Percentiles rank a stretch among this genome's conserved stretches.
Conservation (phyloP, 2,329 filamentous ascomycete species). For the Phyllosticta citribraziliensis region DNA sequence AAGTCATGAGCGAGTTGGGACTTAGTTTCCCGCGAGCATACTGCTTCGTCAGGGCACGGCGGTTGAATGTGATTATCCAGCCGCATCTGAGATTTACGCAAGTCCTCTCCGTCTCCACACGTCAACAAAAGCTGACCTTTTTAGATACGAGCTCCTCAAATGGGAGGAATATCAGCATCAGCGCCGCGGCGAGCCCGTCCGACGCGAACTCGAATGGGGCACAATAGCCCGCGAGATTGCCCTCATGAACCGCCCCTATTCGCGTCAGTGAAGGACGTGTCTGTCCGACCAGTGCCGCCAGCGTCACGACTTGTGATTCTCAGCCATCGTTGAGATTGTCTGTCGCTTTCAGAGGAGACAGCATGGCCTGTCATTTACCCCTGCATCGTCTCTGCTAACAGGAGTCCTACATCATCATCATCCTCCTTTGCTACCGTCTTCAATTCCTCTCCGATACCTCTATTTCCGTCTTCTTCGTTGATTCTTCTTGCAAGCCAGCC, state of each 20-base stretch:
- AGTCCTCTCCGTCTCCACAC: conserved; percentile 14
- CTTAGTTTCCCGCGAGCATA: conserved; percentile 88
- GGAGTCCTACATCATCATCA: background rate
- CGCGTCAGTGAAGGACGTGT: conserved; percentile 33
- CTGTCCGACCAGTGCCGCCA: background rate
- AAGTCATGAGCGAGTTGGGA: conserved; percentile 76
- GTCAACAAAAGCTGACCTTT: background rate
- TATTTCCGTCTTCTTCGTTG: background rate
- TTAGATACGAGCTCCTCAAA: conserved; percentile 76
- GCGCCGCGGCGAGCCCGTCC: conserved; percentile 44
- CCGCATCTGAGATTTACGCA: conserved; percentile 86
- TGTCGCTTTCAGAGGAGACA: background rate
- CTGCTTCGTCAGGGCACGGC: conserved; percentile 85
- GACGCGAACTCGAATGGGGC: conserved; percentile 82
- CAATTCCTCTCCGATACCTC: background rate
- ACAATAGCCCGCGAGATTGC: conserved; percentile 85
- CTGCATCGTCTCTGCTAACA: background rate
- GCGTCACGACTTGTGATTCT: background rate
- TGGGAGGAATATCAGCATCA: conserved; percentile 76
- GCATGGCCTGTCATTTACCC: background rate
- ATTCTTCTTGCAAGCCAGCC: background rate
- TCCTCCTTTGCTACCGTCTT: background rate
- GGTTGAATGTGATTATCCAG: conserved; percentile 96
- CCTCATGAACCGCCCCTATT: conserved; percentile 91
- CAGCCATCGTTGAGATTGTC: background rate